These are phyloP conservation scores for Spiromastix sp. DNA, from an alignment of 2,329 filamentous ascomycete genomes.

Conservation along the genomic window DNA sequence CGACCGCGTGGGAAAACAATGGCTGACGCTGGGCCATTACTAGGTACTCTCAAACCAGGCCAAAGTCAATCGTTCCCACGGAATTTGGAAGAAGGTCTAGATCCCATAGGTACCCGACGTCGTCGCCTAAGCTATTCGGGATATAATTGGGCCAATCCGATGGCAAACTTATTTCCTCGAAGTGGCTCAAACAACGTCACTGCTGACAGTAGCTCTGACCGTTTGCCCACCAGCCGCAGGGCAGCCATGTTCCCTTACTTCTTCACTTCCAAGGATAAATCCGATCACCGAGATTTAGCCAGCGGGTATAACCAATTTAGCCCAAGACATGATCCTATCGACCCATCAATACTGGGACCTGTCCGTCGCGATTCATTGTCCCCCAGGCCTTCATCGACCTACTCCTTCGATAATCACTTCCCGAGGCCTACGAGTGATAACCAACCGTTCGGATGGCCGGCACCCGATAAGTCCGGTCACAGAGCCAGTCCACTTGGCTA, in stretches of 20 bases:
- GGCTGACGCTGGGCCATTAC: slow-evolving; percentile 45
- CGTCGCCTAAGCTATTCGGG: slow-evolving; percentile 49
- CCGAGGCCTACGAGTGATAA: slow-evolving; percentile 72
- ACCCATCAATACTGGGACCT: slow-evolving; percentile 33
- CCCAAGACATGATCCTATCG: slow-evolving; percentile 35
- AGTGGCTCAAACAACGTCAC: slow-evolving; percentile 34
- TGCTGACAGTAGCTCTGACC: slow-evolving; percentile 30
- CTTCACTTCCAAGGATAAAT: slow-evolving; percentile 27
- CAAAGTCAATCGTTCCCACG: slow-evolving; percentile 57
- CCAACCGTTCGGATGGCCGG: slow-evolving; percentile 60
- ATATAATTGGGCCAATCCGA: slow-evolving; percentile 43
- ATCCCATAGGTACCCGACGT: slow-evolving; percentile 39
- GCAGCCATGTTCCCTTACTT: slow-evolving; percentile 32
- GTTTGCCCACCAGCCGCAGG: slow-evolving; percentile 24
- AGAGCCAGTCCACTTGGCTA: slow-evolving; percentile 42
- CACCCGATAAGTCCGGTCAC: slow-evolving; percentile 43
- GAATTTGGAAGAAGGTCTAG: slow-evolving; percentile 41
- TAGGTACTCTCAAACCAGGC: slow-evolving; percentile 48
- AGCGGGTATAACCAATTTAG: slow-evolving; percentile 38
- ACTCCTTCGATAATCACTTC: slow-evolving; percentile 46
- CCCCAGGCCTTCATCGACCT: slow-evolving; percentile 42
- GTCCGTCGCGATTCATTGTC: slow-evolving; percentile 35
- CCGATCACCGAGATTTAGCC: slow-evolving; percentile 24
- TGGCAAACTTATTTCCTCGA: slow-evolving; percentile 36
- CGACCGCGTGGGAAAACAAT: slow-evolving; percentile 52